phyloP scores from a whole-genome alignment of 768 basidiomycete species.

The Crucibulum laeve region DNA sequence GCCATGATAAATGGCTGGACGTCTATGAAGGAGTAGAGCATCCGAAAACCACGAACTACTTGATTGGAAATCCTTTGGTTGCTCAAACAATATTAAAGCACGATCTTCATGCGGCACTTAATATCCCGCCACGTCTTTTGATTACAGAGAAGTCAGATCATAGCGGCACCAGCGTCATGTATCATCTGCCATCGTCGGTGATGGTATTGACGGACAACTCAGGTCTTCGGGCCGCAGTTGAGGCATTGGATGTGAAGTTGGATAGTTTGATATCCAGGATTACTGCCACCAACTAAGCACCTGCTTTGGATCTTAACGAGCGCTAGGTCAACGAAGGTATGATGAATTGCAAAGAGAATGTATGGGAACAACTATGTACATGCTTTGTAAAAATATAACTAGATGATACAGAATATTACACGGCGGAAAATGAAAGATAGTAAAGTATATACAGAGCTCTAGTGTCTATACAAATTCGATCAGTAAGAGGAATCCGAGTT shows the following conservation, averaged over 20 bases:
- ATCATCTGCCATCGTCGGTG: constrained; percentile 45
- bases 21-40: constrained; percentile 17
- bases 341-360: too few relatives aligned
- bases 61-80: constrained; percentile 47
- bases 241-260: constrained; percentile 38
- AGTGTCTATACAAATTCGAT: too few relatives aligned
- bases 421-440: too few relatives aligned
- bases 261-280: constrained; percentile 34
- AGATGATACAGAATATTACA: too few relatives aligned
- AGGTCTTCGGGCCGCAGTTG: constrained; percentile 26
- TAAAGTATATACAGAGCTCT: too few relatives aligned
- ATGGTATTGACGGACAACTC: constrained; percentile 26
- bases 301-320: too few relatives aligned
- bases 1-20: constrained; percentile 32
- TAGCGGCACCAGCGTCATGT: constrained; percentile 36
- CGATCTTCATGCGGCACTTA: constrained; percentile 33
- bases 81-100: constrained; percentile 39
- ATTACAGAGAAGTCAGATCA: constrained; percentile 33
- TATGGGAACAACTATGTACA: too few relatives aligned
- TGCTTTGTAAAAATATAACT: too few relatives aligned
- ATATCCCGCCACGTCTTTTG: constrained; percentile 43
- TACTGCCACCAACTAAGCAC: constrained; percentile 16
- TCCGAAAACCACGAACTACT: constrained; percentile 35
- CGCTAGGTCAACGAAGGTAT: too few relatives aligned
- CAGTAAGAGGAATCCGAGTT: too few relatives aligned